Percentiles rank a stretch among this genome's conserved stretches.
phyloP scores from a whole-genome alignment of 23 red algal species.

The Gracilaria domingensis region DNA sequence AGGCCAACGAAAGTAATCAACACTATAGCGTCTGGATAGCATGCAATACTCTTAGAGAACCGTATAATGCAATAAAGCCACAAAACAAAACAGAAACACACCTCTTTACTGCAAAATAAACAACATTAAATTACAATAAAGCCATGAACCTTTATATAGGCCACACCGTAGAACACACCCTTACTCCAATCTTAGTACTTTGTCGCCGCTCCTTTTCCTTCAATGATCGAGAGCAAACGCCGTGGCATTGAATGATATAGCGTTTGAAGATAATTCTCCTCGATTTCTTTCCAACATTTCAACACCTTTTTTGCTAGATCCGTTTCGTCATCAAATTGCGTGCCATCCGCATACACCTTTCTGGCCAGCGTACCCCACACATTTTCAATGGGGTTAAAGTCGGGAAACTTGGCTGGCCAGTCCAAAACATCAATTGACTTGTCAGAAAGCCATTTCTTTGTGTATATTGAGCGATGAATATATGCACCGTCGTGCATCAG shows the following conservation, averaged over 20 bases:
- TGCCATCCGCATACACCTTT: neutral
- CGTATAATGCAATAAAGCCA: too few relatives aligned
- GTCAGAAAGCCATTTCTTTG: neutral
- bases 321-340: too few relatives aligned
- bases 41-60: too few relatives aligned
- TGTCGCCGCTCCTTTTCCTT: too few relatives aligned
- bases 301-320: neutral
- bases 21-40: too few relatives aligned
- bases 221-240: neutral
- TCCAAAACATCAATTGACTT: neutral
- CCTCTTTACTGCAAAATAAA: too few relatives aligned
- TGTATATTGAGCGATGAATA: neutral
- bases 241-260: neutral
- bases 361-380: neutral
- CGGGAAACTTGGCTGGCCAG: neutral
- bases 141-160: too few relatives aligned
- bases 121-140: too few relatives aligned
- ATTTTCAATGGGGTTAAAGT: slow-evolving; percentile 8
- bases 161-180: too few relatives aligned
- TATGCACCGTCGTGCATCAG: neutral
- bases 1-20: too few relatives aligned
- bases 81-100: too few relatives aligned
- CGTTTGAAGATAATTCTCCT: neutral
- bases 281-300: neutral
- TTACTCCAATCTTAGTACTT: too few relatives aligned